Base-by-base conservation (phyloP, 257 asterid species). In the Oldenlandia corymbosa region DNA sequence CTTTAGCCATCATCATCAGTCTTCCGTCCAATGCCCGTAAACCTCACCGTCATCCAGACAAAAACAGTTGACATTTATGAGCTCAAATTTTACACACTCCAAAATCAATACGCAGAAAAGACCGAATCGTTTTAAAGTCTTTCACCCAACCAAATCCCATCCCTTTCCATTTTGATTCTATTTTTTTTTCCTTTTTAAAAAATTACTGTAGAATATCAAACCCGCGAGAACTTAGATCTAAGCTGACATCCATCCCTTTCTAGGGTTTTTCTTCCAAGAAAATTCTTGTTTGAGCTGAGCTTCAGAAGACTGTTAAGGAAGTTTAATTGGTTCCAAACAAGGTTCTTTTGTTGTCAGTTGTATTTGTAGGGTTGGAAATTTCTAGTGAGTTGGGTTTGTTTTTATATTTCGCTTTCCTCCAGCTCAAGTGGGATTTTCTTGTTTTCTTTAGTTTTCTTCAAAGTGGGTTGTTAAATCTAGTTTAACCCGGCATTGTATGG, bases 361-460 rank as follows among this genome's bases (percentile, higher is more conserved):
- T 53, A 30, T 52, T 72, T 77, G 66, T 70, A 64, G 67, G 84
- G 71, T 75, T 42, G 17, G 47, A 18, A 1, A 11, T 66, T 62
- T 36, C 65, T 58, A 78, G 65, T 64, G 78, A n/a, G 27, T 50
- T 20, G 34, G 16, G 9, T 58, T 36, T 66, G 49, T n/a, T 23
- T n/a, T 68, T 48, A 13, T 27, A 36, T 37, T 11, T 31, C 55
- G 7, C n/a, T 10, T 46, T 28, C 13, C 20, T 46, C 16, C 13
- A 24, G 65, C 47, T 52, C 21, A 67, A 28, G 23, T 58, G 26
- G 54, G 30, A 45, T 10, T 27, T 23, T 48, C 16, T 24, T 39
- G 28, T 27, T 9, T 2, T n/a, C 39, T 0, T 51, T 16, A 47
- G 17, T 3, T 23, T 9, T 0, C 16, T 37, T 9, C 42, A 65